Conservation (phyloP, 495 filamentous ascomycete genomes). For the Penicillium maclennaniae region DNA sequence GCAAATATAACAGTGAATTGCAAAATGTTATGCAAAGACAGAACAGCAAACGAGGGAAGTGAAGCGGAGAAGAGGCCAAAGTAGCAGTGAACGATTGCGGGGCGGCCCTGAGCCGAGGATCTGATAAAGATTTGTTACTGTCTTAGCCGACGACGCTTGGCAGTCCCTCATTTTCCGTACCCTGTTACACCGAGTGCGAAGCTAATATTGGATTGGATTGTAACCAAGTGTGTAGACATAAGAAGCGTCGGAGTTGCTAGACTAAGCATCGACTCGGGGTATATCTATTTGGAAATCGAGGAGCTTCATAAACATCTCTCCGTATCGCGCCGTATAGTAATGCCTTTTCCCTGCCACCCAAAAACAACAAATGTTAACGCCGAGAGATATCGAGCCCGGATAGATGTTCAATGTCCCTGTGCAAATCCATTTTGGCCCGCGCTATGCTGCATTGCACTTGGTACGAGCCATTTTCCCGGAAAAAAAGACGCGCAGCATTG, state of each 20-base stretch:
- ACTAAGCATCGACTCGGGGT: conserved; percentile 53
- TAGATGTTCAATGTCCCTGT: conserved; percentile 22
- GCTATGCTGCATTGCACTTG: conserved; percentile 29
- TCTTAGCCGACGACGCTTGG: conserved; percentile 18
- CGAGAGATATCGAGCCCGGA: conserved; percentile 27
- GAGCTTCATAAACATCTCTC: conserved; percentile 48
- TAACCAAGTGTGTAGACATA: conserved; percentile 17
- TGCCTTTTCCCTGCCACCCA: conserved; percentile 43
- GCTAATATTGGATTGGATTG: neutral
- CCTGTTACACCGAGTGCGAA: neutral
- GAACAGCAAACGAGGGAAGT: neutral
- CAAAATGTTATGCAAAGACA: neutral
- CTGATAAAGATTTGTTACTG: conserved; percentile 26
- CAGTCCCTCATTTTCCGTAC: conserved; percentile 3
- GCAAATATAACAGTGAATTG: neutral
- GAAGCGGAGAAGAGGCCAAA: conserved; percentile 13
- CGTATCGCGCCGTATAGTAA: conserved; percentile 46
- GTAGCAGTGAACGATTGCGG: conserved; percentile 22
- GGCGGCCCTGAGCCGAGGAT: conserved; percentile 28
- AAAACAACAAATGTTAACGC: conserved; percentile 28
- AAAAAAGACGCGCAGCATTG: conserved; percentile 20
- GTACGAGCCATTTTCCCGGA: conserved; percentile 12
- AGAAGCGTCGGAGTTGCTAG: conserved; percentile 40
- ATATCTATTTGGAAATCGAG: conserved; percentile 49
- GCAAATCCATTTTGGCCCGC: conserved; percentile 26